Evolutionary conservation across 139 green algal genomes (phyloP).

Genomic region (Chlamydomonas schloesseri): DNA sequence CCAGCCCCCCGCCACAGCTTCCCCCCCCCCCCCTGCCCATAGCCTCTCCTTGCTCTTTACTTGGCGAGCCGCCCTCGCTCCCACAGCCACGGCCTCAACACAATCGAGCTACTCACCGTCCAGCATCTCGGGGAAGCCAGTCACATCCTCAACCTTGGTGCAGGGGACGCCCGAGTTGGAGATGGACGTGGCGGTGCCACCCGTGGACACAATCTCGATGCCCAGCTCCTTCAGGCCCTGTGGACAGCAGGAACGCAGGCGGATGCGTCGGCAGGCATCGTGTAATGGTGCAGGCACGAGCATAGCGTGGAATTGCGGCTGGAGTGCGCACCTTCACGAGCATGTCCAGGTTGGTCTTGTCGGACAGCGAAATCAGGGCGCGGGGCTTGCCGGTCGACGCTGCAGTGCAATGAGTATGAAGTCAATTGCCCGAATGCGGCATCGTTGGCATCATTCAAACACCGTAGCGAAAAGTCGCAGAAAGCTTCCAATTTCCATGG

Average conservation of each 20-base stretch:
- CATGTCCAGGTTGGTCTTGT: conserved; percentile 88
- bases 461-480: neutral
- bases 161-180: conserved; percentile 84
- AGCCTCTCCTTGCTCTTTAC: too few species aligned
- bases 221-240: conserved; percentile 86
- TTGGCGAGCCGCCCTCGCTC: too few species aligned
- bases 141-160: conserved; percentile 91
- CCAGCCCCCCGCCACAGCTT: too few species aligned
- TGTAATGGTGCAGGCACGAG: too few species aligned
- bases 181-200: conserved; percentile 91
- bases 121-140: conserved; percentile 98
- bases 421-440: neutral
- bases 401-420: neutral
- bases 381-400: conserved; percentile 19
- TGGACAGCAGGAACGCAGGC: neutral
- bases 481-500: too few species aligned
- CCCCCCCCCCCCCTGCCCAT: too few species aligned
- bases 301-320: too few species aligned
- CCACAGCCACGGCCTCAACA: too few species aligned
- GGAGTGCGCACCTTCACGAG: conserved; percentile 89
- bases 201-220: conserved; percentile 96
- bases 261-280: too few species aligned
- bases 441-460: neutral
- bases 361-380: conserved; percentile 93
- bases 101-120: conserved; percentile 72